These are phyloP conservation scores for Scleromitrula shiraiana DNA, from an alignment of 2,329 filamentous ascomycete genomes.

Conservation along the genomic window DNA sequence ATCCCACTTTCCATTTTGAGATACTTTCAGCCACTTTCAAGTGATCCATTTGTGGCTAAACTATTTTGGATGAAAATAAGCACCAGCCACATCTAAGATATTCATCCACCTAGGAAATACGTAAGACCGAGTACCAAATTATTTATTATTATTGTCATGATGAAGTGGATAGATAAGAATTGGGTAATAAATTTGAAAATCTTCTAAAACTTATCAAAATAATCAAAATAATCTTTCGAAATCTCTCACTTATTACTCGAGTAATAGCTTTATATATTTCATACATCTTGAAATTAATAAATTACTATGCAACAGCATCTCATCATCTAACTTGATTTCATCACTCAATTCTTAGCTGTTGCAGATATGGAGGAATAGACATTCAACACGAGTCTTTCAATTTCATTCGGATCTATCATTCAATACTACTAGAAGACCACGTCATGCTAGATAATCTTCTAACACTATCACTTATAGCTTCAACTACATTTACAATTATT, in stretches of 20 bases:
- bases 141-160: background rate
- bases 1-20: constrained; percentile 1
- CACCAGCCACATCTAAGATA: too few species aligned
- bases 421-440: constrained; percentile 5
- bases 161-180: background rate
- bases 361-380: background rate
- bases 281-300: too few species aligned
- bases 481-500: constrained; percentile 28
- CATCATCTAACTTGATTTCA: too few species aligned
- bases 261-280: background rate
- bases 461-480: constrained; percentile 24
- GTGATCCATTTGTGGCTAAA: background rate
- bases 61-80: too few species aligned
- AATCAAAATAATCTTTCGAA: background rate
- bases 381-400: background rate
- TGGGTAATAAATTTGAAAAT: constrained; percentile 1
- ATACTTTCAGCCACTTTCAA: background rate
- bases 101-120: background rate
- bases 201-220: background rate
- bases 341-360: background rate
- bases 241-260: too few species aligned
- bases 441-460: constrained; percentile 26
- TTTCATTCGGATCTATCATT: background rate
- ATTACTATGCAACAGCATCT: too few species aligned
- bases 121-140: background rate